Percentiles rank a stretch among this genome's conserved stretches.
phyloP scores from a whole-genome alignment of 306 rosid species.

The Crotalaria pallida region DNA sequence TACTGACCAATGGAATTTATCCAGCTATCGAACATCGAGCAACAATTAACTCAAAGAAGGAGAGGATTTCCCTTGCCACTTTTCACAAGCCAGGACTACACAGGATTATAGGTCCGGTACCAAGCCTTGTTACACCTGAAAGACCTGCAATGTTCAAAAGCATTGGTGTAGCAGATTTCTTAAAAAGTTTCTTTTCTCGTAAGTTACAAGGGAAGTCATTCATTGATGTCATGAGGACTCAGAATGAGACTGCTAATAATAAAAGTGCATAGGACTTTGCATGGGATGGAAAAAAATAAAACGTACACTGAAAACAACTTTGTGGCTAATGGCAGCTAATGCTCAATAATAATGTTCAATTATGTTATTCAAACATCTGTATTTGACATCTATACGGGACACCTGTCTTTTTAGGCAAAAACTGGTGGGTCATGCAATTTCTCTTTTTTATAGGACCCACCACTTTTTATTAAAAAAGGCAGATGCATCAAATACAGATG shows the following conservation, averaged over 20 bases:
- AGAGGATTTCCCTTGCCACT: neutral
- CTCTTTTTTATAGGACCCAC: too few species aligned
- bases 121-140: neutral
- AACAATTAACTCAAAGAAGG: neutral
- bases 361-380: too few species aligned
- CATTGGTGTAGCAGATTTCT: neutral
- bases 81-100: neutral
- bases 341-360: neutral
- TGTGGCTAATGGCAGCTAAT: neutral
- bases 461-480: too few species aligned
- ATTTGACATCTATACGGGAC: too few species aligned
- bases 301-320: neutral
- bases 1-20: neutral
- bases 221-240: neutral
- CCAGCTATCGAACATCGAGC: neutral
- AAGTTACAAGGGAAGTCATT: neutral
- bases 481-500: too few species aligned
- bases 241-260: neutral
- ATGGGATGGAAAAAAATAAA: neutral
- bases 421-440: too few species aligned
- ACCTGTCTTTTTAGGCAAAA: too few species aligned
- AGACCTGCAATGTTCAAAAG: neutral
- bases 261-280: neutral
- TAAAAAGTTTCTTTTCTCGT: neutral
- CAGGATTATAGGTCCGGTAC: neutral